phyloP scores from a whole-genome alignment of 805 yeast species.

The Hanseniaspora meyeri region DNA sequence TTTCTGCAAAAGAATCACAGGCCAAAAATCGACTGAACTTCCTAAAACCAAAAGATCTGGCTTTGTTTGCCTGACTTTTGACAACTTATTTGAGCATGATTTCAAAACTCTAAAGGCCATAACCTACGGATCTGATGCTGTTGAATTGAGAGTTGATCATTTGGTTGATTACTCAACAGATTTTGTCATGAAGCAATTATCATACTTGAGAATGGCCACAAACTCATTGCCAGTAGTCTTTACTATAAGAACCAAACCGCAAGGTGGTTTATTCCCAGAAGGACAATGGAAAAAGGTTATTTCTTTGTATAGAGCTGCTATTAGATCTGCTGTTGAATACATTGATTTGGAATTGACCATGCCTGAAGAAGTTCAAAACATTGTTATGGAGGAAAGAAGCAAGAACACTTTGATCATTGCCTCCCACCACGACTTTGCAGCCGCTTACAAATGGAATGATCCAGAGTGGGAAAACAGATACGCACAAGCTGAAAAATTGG shows the following conservation, averaged over 20 bases:
- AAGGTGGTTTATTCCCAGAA: slow-evolving; percentile 76
- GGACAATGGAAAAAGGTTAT: slow-evolving; percentile 36
- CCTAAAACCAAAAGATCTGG: slow-evolving; percentile 37
- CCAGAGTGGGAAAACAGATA: slow-evolving; percentile 67
- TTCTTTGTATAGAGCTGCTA: slow-evolving; percentile 45
- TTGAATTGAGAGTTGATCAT: slow-evolving; percentile 72
- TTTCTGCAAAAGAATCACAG: slow-evolving; percentile 52
- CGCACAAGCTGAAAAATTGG: slow-evolving; percentile 49
- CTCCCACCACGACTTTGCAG: slow-evolving; percentile 67
- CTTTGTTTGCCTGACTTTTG: slow-evolving; percentile 61
- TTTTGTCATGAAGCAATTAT: slow-evolving; percentile 64
- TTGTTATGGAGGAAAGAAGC: slow-evolving; percentile 41
- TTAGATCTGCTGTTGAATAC: slow-evolving; percentile 66
- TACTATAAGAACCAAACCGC: slow-evolving; percentile 64
- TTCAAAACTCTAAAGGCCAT: slow-evolving; percentile 37
- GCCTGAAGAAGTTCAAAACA: slow-evolving; percentile 43
- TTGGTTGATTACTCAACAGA: slow-evolving; percentile 38
- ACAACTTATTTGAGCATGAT: slow-evolving; percentile 40
- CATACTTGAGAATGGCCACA: slow-evolving; percentile 50
- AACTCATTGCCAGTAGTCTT: slow-evolving; percentile 62
- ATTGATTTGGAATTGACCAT: slow-evolving; percentile 68
- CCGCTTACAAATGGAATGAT: slow-evolving; percentile 48
- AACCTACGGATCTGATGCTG: slow-evolving; percentile 62
- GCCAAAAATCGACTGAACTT: slow-evolving; percentile 29
- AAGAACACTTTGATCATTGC: slow-evolving; percentile 59